A percentile compares a stretch with the other conserved stretches of the same genome.
These are phyloP conservation scores for Nidula microcarpa DNA, from an alignment of 768 basidiomycete species.

Conservation along the genomic window DNA sequence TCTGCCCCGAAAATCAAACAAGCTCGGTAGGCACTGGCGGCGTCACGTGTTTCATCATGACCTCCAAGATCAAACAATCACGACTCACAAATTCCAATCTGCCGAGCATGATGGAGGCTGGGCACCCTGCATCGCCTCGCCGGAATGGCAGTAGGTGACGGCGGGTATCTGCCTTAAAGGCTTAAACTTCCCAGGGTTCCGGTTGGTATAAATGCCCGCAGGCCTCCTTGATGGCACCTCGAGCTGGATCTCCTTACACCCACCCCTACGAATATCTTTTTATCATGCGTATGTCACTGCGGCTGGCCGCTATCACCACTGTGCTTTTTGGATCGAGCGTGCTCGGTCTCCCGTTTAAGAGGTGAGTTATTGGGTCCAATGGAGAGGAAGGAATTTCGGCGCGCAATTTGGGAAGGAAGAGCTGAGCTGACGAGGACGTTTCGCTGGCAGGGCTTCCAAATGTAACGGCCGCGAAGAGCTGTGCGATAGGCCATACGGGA, in stretches of 20 bases:
- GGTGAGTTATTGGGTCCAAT: background rate
- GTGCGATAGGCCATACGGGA: slow-evolving; percentile 53
- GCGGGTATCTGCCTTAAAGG: too few species aligned
- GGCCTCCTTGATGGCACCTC: background rate
- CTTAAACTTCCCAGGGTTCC: too few species aligned
- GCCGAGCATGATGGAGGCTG: too few species aligned
- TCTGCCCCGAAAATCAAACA: too few species aligned
- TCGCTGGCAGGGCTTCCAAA: slow-evolving; percentile 30
- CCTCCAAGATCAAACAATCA: too few species aligned
- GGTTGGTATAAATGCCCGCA: too few species aligned
- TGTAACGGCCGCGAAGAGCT: slow-evolving; percentile 69
- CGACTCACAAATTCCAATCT: too few species aligned
- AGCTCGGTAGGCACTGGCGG: too few species aligned
- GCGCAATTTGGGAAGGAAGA: background rate
- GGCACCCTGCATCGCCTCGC: too few species aligned
- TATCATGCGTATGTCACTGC: background rate
- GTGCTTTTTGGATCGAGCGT: background rate
- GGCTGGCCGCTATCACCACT: background rate
- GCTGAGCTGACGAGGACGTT: background rate
- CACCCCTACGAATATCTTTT: background rate
- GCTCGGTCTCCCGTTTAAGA: background rate
- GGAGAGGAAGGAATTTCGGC: background rate
- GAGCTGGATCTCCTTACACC: background rate
- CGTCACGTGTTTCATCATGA: too few species aligned
- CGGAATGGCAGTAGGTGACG: too few species aligned